These are phyloP conservation scores for Botrytis cinerea DNA, from an alignment of 2,329 filamentous ascomycete species.

Conservation along the genomic window DNA sequence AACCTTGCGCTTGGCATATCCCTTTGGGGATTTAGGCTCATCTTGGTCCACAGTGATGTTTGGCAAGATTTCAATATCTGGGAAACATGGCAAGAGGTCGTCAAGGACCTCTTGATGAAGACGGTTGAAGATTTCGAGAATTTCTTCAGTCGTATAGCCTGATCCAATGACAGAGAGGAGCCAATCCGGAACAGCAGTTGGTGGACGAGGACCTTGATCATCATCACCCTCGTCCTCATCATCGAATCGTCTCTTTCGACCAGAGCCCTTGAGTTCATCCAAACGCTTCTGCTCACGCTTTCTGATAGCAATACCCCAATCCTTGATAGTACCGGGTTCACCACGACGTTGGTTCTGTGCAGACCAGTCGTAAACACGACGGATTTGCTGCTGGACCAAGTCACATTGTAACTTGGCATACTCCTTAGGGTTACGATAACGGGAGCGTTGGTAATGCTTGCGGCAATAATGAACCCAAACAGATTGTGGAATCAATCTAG, in stretches of 20 bases:
- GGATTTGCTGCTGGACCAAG: constrained; percentile 63
- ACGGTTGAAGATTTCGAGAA: constrained; percentile 43
- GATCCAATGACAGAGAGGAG: constrained; percentile 39
- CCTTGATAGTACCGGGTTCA: constrained; percentile 50
- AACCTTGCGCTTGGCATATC: constrained; percentile 34
- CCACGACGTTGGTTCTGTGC: constrained; percentile 48
- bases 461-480: constrained; percentile 79
- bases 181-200: constrained; percentile 42
- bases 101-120: constrained; percentile 43
- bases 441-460: constrained; percentile 77
- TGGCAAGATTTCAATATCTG: constrained; percentile 46
- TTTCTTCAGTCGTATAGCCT: constrained; percentile 42
- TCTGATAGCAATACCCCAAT: constrained; percentile 64
- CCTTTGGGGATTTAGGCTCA: constrained; percentile 38
- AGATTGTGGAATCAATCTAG: constrained; percentile 65
- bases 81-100: constrained; percentile 43
- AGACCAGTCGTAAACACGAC: constrained; percentile 64
- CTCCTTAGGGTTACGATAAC: constrained; percentile 65
- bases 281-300: constrained; percentile 65
- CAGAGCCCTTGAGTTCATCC: constrained; percentile 43
- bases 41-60: constrained; percentile 41
- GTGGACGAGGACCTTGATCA: constrained; percentile 32
- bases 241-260: constrained; percentile 38
- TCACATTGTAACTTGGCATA: constrained; percentile 64
- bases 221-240: constrained; percentile 35